Conservation (phyloP, 2,329 filamentous ascomycete species). For the Incumbomyces lentus region DNA sequence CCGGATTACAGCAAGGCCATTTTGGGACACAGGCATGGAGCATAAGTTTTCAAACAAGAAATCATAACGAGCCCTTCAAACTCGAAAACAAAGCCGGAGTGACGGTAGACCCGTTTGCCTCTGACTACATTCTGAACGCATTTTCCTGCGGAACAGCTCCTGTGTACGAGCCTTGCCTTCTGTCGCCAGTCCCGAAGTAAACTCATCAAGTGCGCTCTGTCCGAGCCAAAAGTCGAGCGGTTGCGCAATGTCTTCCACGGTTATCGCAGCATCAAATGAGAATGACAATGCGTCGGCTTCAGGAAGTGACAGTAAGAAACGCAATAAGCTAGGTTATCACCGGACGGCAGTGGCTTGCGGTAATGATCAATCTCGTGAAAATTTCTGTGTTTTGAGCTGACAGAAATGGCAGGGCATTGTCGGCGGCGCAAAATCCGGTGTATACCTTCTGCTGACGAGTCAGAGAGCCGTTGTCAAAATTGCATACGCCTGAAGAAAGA, state of each 20-base stretch:
- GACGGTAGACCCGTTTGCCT: too few relatives aligned
- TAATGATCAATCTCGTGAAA: slow-evolving; percentile 46
- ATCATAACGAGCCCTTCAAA: too few relatives aligned
- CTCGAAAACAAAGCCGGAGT: too few relatives aligned
- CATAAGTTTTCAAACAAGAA: too few relatives aligned
- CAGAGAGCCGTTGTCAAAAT: slow-evolving; percentile 71
- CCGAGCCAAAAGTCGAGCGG: neutral
- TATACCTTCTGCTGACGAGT: slow-evolving; percentile 62
- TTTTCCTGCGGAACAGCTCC: too few relatives aligned
- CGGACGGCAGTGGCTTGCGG: slow-evolving; percentile 90
- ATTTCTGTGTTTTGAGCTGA: slow-evolving; percentile 5
- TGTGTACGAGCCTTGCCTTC: too few relatives aligned
- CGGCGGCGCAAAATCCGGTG: slow-evolving; percentile 86
- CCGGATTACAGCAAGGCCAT: too few relatives aligned
- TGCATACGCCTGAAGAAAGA: slow-evolving; percentile 92
- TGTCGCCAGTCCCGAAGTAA: too few relatives aligned
- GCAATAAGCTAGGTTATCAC: slow-evolving; percentile 93
- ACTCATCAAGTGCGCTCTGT: neutral
- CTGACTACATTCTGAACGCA: too few relatives aligned
- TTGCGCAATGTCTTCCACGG: slow-evolving; percentile 1
- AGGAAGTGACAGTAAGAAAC: slow-evolving; percentile 41
- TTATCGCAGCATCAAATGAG: neutral
- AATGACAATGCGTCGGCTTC: slow-evolving; percentile 1
- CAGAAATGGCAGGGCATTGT: slow-evolving; percentile 5
- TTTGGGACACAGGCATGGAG: too few relatives aligned